phyloP scores from a whole-genome alignment of 495 filamentous ascomycete species.

The Daldinia concentrica region DNA sequence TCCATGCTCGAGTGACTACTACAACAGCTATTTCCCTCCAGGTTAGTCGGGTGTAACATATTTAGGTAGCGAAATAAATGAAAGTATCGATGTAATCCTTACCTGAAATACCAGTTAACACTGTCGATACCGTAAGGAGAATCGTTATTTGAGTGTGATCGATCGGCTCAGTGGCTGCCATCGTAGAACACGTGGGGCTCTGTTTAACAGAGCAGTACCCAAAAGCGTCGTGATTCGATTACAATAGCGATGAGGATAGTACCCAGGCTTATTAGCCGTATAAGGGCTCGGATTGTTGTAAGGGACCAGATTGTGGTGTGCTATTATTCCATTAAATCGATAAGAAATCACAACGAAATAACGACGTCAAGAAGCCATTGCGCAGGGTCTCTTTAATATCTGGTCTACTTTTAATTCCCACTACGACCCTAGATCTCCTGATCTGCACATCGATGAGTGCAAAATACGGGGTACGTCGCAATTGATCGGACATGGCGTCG shows the following conservation, averaged over 20 bases:
- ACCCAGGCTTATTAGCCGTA: neutral
- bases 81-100: neutral
- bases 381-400: conserved; percentile 13
- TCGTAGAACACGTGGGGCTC: conserved; percentile 5
- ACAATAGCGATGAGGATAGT: neutral
- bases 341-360: neutral
- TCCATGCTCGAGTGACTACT: conserved; percentile 38
- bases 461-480: conserved; percentile 24
- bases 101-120: conserved; percentile 38
- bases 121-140: conserved; percentile 28
- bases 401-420: neutral
- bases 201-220: neutral
- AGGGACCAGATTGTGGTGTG: neutral
- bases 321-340: neutral
- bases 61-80: neutral
- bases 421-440: conserved; percentile 13
- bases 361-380: neutral
- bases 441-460: conserved; percentile 14
- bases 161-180: conserved; percentile 12
- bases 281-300: neutral
- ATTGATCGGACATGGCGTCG: conserved; percentile 11
- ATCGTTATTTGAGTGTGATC: conserved; percentile 27
- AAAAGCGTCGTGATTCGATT: neutral
- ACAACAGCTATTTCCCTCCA: conserved; percentile 33
- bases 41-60: neutral